A percentile compares a stretch with the other conserved stretches of the same genome.
These are phyloP conservation scores for Moesziomyces sp. DNA, from an alignment of 1,284 basidiomycete genomes.

Conservation along the genomic window DNA sequence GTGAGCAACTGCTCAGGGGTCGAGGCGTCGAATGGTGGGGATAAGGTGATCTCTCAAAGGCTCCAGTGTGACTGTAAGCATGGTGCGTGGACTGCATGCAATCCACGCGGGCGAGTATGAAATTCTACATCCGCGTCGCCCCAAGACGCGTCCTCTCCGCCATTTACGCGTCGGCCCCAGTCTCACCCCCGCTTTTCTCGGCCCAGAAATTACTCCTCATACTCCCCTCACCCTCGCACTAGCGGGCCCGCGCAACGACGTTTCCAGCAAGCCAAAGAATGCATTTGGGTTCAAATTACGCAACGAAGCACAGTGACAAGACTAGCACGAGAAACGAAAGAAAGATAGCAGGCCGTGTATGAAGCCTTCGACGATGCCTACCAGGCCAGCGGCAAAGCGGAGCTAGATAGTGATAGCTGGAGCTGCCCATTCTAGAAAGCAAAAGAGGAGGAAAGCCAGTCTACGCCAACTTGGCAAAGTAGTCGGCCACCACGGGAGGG, in stretches of 20 bases:
- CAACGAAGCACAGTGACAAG: too few relatives aligned
- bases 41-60: background rate
- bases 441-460: background rate
- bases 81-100: background rate
- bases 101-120: background rate
- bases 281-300: too few relatives aligned
- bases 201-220: background rate
- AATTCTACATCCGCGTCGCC: constrained; percentile 4
- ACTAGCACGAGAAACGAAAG: too few relatives aligned
- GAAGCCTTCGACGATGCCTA: too few relatives aligned
- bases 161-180: constrained; percentile 5
- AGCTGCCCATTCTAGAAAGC: background rate
- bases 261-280: too few relatives aligned
- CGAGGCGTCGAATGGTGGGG: background rate
- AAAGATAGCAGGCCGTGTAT: too few relatives aligned
- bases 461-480: constrained; percentile 40
- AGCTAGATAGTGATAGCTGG: too few relatives aligned
- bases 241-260: too few relatives aligned
- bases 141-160: background rate
- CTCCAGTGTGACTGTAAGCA: too few relatives aligned
- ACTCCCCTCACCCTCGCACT: too few relatives aligned
- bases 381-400: too few relatives aligned
- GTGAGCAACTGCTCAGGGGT: too few relatives aligned
- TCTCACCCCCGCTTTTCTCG: background rate
- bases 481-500: constrained; percentile 42